These are phyloP conservation scores for Lepidium aucheri DNA, from an alignment of 345 rosid genomes.

Conservation along the genomic window DNA sequence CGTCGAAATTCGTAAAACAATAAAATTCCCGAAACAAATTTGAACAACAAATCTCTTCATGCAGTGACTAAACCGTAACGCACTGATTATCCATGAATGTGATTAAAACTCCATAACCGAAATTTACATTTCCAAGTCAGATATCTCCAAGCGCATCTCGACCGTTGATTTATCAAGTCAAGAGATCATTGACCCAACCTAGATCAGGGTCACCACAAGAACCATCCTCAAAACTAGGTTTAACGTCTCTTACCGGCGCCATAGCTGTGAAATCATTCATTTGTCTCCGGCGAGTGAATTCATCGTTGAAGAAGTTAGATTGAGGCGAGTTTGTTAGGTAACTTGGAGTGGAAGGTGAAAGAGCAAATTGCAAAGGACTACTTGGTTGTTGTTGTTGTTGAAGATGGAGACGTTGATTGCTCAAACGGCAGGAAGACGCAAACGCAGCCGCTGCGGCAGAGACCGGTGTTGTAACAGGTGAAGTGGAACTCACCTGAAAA, in stretches of 20 bases:
- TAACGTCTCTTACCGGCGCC: slow-evolving; percentile 4
- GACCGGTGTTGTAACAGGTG: slow-evolving; percentile 17
- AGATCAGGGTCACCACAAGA: slow-evolving; percentile 58
- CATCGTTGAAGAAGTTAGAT: background rate
- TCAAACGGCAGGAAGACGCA: slow-evolving; percentile 18
- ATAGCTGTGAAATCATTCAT: background rate
- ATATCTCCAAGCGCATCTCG: background rate
- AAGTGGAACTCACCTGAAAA: slow-evolving; percentile 12
- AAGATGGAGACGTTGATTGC: slow-evolving; percentile 12
- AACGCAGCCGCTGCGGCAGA: slow-evolving; percentile 17
- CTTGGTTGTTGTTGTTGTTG: slow-evolving; percentile 10
- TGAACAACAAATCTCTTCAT: slow-evolving; percentile 13
- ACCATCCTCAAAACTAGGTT: slow-evolving; percentile 5
- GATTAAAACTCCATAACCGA: background rate
- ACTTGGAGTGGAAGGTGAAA: slow-evolving; percentile 26
- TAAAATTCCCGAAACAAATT: slow-evolving; percentile 18
- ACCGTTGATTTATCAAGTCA: slow-evolving; percentile 37
- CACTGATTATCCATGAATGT: background rate
- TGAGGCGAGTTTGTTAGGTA: slow-evolving; percentile 8
- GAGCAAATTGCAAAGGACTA: slow-evolving; percentile 21
- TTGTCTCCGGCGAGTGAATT: slow-evolving; percentile 17
- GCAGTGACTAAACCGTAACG: background rate
- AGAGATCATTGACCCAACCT: slow-evolving; percentile 92
- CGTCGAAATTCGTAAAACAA: slow-evolving; percentile 9
- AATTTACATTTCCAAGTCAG: background rate